phyloP scores from a whole-genome alignment of 2,329 filamentous ascomycete species.

The Alternaria incomplexa region DNA sequence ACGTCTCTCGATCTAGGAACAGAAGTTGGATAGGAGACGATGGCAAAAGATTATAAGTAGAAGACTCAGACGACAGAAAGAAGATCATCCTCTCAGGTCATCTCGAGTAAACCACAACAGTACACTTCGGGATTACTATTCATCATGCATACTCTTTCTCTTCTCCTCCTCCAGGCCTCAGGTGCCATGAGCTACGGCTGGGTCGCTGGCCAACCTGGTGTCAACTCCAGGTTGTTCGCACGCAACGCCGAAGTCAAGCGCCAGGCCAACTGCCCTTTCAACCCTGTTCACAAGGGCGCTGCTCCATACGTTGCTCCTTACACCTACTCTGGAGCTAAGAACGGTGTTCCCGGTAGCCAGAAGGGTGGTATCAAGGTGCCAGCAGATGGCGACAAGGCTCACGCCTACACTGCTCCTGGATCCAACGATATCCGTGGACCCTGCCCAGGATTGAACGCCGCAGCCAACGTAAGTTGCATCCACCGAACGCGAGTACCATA shows the following conservation, averaged over 20 bases:
- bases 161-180: constrained; percentile 24
- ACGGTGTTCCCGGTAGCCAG: constrained; percentile 51
- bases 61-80: neutral
- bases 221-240: constrained; percentile 22
- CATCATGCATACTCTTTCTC: constrained; percentile 21
- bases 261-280: constrained; percentile 30
- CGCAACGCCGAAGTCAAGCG: constrained; percentile 16
- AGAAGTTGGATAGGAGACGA: neutral
- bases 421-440: constrained; percentile 37
- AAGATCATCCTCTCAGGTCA: neutral
- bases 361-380: constrained; percentile 55
- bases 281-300: constrained; percentile 28
- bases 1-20: neutral
- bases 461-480: constrained; percentile 42
- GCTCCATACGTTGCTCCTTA: constrained; percentile 23
- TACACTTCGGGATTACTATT: neutral
- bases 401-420: constrained; percentile 23
- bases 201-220: constrained; percentile 25
- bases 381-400: constrained; percentile 48
- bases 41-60: neutral
- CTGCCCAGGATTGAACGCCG: constrained; percentile 53
- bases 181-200: constrained; percentile 25
- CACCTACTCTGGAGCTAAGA: constrained; percentile 53
- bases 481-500: neutral
- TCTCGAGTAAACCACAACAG: neutral